phyloP scores from a whole-genome alignment of 345 rosid species.

The Eucalyptus sp. region DNA sequence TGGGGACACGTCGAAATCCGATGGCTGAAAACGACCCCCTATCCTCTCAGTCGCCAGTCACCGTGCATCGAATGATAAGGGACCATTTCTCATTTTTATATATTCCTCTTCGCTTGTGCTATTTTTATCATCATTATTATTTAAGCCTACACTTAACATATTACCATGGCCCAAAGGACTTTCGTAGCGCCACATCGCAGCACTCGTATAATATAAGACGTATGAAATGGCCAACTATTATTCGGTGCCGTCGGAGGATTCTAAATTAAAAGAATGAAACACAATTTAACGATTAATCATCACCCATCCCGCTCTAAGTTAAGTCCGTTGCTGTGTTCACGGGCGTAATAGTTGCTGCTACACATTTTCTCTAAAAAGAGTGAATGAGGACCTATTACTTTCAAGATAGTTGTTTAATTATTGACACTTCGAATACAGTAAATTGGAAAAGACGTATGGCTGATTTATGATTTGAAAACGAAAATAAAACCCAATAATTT shows the following conservation, averaged over 20 bases:
- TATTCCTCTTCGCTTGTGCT: neutral
- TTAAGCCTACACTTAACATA: neutral
- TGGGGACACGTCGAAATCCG: neutral
- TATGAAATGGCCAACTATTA: neutral
- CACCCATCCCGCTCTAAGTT: fast-evolving
- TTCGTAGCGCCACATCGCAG: neutral
- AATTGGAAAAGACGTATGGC: too few species aligned
- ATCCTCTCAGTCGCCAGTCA: neutral
- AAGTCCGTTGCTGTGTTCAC: neutral
- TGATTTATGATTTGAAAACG: too few species aligned
- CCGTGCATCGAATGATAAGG: neutral
- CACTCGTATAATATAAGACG: neutral
- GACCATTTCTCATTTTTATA: neutral
- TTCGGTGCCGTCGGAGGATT: too few species aligned
- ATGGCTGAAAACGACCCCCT: neutral
- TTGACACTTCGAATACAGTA: fast-evolving
- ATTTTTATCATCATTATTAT: neutral
- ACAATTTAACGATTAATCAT: fast-evolving
- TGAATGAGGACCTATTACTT: fast-evolving
- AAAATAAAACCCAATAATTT: neutral
- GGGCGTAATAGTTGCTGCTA: fast-evolving
- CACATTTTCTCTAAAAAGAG: too few species aligned
- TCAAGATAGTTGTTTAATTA: too few species aligned
- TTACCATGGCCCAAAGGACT: neutral
- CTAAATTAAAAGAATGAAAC: too few species aligned